phyloP scores from a whole-genome alignment of 164 flowering plant species.

The Brasenia schreberi region DNA sequence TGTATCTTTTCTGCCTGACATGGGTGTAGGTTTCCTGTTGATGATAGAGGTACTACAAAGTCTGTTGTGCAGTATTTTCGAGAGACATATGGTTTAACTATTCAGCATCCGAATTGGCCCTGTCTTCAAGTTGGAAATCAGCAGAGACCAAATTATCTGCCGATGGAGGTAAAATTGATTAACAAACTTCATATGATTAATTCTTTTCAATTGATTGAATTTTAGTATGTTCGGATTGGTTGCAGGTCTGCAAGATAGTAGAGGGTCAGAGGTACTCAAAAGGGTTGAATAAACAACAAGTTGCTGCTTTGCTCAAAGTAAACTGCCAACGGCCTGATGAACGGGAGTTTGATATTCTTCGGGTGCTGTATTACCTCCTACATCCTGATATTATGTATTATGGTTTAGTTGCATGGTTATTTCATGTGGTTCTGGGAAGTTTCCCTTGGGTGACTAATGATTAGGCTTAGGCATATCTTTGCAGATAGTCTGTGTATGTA shows the following conservation, averaged over 20 bases:
- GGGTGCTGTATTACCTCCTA: constrained; percentile 21
- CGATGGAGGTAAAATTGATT: constrained; percentile 67
- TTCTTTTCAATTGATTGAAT: not conserved
- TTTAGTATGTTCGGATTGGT: constrained; percentile 1
- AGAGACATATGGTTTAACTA: constrained; percentile 74
- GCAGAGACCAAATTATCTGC: constrained; percentile 83
- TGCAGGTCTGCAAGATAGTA: constrained; percentile 79
- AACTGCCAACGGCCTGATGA: constrained; percentile 75
- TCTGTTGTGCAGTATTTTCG: constrained; percentile 81
- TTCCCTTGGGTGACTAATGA: no score
- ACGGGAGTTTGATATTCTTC: constrained; percentile 52
- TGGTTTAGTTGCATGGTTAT: no score
- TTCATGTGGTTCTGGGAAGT: no score
- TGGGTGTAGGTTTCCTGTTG: constrained; percentile 52
- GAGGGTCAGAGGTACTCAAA: constrained; percentile 85
- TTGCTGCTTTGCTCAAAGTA: constrained; percentile 61
- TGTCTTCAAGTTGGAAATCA: constrained; percentile 93
- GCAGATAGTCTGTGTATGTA: no score
- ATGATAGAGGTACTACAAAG: constrained; percentile 72
- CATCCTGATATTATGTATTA: no score
- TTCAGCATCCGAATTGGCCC: constrained; percentile 81
- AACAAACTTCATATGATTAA: not conserved
- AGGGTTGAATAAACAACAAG: constrained; percentile 58
- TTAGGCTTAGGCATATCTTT: no score
- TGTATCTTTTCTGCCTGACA: no score